Evolutionary conservation across 306 rosid species (phyloP).

Genomic region (Vigna hirtella): DNA sequence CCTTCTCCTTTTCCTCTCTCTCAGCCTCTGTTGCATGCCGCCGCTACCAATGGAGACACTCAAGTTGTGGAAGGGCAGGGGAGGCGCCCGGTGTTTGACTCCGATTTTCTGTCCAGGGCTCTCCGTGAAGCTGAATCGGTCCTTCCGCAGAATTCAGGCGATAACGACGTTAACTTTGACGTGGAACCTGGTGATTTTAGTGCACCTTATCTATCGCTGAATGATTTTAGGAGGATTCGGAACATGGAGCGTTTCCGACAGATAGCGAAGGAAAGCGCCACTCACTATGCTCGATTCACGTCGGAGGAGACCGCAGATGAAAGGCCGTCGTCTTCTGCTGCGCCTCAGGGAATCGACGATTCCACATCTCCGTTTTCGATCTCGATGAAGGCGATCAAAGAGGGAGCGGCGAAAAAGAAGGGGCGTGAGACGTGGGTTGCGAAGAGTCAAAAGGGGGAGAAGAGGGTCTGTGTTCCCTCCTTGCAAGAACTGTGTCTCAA

Average conservation of each 20-base stretch:
- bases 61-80: not conserved
- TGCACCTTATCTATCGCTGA: not conserved
- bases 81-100: not conserved
- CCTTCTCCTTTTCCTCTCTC: not conserved
- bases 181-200: not conserved
- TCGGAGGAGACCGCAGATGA: constrained; percentile 11
- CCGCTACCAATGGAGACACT: not conserved
- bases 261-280: constrained; percentile 53
- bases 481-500: constrained; percentile 61
- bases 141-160: not conserved
- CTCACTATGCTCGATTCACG: constrained; percentile 48
- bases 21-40: not conserved
- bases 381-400: constrained; percentile 61
- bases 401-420: constrained; percentile 44
- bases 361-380: constrained; percentile 71
- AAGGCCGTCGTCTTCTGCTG: constrained; percentile 14
- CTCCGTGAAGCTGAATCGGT: not conserved
- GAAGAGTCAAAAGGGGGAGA: constrained; percentile 19
- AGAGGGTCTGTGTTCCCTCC: constrained; percentile 56
- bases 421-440: constrained; percentile 54
- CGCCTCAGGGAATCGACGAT: constrained; percentile 44
- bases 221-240: not conserved
- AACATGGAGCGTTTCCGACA: constrained; percentile 48
- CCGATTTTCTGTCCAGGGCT: constrained; percentile 14
- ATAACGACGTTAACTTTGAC: not conserved